A percentile compares a stretch with the other conserved stretches of the same genome.
Evolutionary conservation across 129 eudicot species (phyloP).

Genomic region (Chrysanthemum lavandulifolium): DNA sequence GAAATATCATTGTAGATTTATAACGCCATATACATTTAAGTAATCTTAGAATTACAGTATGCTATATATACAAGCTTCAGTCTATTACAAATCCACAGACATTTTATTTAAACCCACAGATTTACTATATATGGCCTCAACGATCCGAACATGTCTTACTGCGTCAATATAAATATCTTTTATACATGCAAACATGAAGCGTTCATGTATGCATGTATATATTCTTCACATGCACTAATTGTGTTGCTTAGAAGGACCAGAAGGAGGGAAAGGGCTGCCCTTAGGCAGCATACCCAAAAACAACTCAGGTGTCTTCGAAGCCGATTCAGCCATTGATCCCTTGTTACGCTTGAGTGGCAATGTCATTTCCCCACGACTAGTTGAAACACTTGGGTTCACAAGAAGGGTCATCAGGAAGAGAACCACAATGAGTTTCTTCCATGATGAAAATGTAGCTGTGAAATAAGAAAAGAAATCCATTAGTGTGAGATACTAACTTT

Average conservation of each 20-base stretch:
- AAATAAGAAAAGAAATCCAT: slow-evolving; percentile 28
- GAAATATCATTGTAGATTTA: not conserved
- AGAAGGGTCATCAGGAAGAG: slow-evolving; percentile 29
- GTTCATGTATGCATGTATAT: not conserved
- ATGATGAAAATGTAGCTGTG: slow-evolving; percentile 19
- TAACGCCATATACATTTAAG: not conserved
- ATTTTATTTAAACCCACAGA: slow-evolving; percentile 11
- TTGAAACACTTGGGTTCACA: slow-evolving; percentile 23
- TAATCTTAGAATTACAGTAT: not conserved
- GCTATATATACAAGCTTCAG: slow-evolving; percentile 6
- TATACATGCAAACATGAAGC: not conserved
- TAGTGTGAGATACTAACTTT: not conserved
- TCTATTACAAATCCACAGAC: no score
- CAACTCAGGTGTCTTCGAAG: slow-evolving; percentile 20
- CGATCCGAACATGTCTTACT: slow-evolving; percentile 12
- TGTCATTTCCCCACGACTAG: slow-evolving; percentile 32
- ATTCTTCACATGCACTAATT: slow-evolving; percentile 23
- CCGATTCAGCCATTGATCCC: slow-evolving; percentile 15
- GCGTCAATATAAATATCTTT: not conserved
- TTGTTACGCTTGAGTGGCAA: slow-evolving; percentile 1
- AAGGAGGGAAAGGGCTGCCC: slow-evolving; percentile 45
- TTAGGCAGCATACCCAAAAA: slow-evolving; percentile 37
- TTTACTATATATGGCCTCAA: slow-evolving; percentile 8
- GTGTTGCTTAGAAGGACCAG: slow-evolving; percentile 59
- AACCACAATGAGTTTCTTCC: slow-evolving; percentile 27